Conservation (phyloP, 2,329 filamentous ascomycete genomes). For the Sordariomycetes sp. region DNA sequence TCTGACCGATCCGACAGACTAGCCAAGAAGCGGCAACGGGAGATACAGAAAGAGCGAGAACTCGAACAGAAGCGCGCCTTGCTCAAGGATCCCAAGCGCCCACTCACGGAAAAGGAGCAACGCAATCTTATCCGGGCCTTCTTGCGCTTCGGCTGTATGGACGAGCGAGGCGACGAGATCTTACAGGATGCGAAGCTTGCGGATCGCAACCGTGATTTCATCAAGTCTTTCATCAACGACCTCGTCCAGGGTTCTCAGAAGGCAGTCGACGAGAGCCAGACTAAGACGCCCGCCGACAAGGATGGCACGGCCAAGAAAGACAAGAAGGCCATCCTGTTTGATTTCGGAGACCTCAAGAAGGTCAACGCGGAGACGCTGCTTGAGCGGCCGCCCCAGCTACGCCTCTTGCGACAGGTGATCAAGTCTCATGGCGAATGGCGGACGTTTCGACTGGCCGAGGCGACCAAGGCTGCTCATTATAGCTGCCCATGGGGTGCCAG, state of each 20-base stretch:
- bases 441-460: slow-evolving; percentile 80
- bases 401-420: slow-evolving; percentile 68
- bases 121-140: slow-evolving; percentile 85
- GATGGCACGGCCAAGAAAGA: slow-evolving; percentile 75
- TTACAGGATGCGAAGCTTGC: slow-evolving; percentile 75
- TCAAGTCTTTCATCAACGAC: slow-evolving; percentile 66
- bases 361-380: slow-evolving; percentile 93
- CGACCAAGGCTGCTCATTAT: slow-evolving; percentile 85
- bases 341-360: slow-evolving; percentile 86
- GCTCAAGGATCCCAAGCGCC: slow-evolving; percentile 74
- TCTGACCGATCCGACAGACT: slow-evolving; percentile 55
- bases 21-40: slow-evolving; percentile 54
- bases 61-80: slow-evolving; percentile 65
- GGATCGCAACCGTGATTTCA: slow-evolving; percentile 71
- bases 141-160: slow-evolving; percentile 81
- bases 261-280: slow-evolving; percentile 58
- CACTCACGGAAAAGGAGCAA: slow-evolving; percentile 84
- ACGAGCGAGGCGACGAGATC: slow-evolving; percentile 80
- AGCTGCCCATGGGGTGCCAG: slow-evolving; percentile 84
- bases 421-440: slow-evolving; percentile 56
- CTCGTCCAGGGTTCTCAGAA: slow-evolving; percentile 50
- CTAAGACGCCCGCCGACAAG: slow-evolving; percentile 75
- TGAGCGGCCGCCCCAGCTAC: slow-evolving; percentile 82
- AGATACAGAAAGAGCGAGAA: slow-evolving; percentile 60
- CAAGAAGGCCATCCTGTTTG: slow-evolving; percentile 91